Evolutionary conservation across 495 filamentous ascomycete species (phyloP).

Genomic region (Penicillium robsamsonii): DNA sequence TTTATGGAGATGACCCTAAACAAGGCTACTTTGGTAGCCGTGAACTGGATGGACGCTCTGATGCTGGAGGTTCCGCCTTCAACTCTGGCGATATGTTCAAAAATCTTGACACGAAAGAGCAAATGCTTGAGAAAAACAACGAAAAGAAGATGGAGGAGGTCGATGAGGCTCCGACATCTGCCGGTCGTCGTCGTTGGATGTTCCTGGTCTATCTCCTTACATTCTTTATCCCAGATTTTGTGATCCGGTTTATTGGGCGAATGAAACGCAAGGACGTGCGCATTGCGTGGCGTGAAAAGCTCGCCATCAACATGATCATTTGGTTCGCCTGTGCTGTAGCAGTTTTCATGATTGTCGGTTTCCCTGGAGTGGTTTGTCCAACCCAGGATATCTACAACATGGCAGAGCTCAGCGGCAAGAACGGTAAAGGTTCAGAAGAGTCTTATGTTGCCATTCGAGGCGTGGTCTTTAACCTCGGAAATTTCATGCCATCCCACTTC

Average conservation of each 20-base stretch:
- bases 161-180: constrained; percentile 72
- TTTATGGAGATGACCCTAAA: constrained; percentile 69
- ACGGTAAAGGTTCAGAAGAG: constrained; percentile 64
- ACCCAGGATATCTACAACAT: constrained; percentile 83
- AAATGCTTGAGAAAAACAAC: constrained; percentile 91
- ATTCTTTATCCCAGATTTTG: constrained; percentile 81
- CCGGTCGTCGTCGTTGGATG: constrained; percentile 90
- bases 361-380: constrained; percentile 87
- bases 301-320: constrained; percentile 97
- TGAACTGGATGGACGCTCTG: constrained; percentile 82
- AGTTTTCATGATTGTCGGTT: constrained; percentile 84
- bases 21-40: constrained; percentile 78
- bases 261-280: constrained; percentile 95
- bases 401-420: constrained; percentile 66
- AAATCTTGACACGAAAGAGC: constrained; percentile 87
- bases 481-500: constrained; percentile 77
- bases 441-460: constrained; percentile 84
- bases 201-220: constrained; percentile 83
- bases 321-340: constrained; percentile 80
- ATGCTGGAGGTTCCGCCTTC: constrained; percentile 85
- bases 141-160: constrained; percentile 88
- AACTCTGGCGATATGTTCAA: constrained; percentile 96
- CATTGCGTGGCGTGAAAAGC: constrained; percentile 91
- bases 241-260: constrained; percentile 72
- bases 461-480: constrained; percentile 78